These are phyloP conservation scores for Melanopsichium pennsylvanicum DNA, from an alignment of 1,284 basidiomycete genomes.

Conservation along the genomic window DNA sequence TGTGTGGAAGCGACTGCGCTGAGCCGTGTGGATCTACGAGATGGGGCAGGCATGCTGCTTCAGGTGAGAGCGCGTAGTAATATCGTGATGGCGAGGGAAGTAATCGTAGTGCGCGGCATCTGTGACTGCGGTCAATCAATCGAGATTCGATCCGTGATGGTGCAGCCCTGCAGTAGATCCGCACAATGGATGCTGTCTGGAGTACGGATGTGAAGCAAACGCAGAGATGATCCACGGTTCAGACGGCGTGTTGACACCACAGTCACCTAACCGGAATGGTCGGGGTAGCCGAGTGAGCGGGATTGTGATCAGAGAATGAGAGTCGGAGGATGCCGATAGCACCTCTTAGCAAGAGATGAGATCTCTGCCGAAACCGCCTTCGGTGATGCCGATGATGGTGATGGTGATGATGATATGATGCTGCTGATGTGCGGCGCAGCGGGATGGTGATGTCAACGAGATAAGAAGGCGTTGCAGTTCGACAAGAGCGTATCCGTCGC, in stretches of 20 bases:
- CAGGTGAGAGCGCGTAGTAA: conserved; percentile 4
- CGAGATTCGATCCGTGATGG: too few species aligned
- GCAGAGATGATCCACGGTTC: too few species aligned
- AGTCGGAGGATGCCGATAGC: not conserved
- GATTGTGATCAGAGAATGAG: not conserved
- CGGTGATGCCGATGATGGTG: conserved; percentile 8
- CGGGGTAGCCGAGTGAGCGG: not conserved
- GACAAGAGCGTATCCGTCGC: conserved; percentile 13
- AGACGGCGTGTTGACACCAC: too few species aligned
- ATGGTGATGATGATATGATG: too few species aligned
- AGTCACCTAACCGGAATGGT: not conserved
- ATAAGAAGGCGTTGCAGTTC: conserved; percentile 17
- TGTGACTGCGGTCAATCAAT: conserved; percentile 13
- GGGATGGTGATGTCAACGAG: conserved; percentile 10
- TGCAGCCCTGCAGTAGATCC: too few species aligned
- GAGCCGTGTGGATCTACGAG: conserved; percentile 39
- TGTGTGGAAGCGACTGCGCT: conserved; percentile 23
- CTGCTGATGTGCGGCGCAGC: not conserved
- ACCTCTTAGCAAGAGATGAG: not conserved
- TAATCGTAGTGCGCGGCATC: conserved; percentile 21
- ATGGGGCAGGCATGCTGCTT: conserved; percentile 24
- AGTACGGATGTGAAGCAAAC: too few species aligned
- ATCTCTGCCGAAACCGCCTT: not conserved
- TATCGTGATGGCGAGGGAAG: conserved; percentile 1
- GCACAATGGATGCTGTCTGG: too few species aligned